These are phyloP conservation scores for Sicyos edulis DNA, from an alignment of 306 rosid species.

Conservation along the genomic window DNA sequence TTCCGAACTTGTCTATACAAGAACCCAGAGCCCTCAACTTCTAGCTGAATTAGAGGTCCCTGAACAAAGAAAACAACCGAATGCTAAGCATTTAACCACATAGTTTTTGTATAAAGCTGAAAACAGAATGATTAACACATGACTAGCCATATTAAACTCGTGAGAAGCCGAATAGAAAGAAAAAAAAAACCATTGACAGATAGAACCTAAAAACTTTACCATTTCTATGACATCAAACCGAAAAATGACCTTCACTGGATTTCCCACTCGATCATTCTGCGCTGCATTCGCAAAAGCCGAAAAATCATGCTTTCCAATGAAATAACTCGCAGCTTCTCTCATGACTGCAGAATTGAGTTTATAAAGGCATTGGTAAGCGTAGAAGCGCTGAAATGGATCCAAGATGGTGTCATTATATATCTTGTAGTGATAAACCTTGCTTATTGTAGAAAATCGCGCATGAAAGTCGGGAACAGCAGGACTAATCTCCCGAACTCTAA, in stretches of 20 bases:
- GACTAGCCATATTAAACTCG: neutral
- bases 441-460: slow-evolving; percentile 80
- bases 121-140: neutral
- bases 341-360: slow-evolving; percentile 60
- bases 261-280: slow-evolving; percentile 50
- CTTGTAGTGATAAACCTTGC: slow-evolving; percentile 90
- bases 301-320: slow-evolving; percentile 78
- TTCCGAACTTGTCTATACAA: slow-evolving; percentile 89
- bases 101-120: neutral
- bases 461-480: slow-evolving; percentile 76
- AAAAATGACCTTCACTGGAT: slow-evolving; percentile 66
- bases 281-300: slow-evolving; percentile 84
- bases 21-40: slow-evolving; percentile 96
- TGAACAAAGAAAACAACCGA: slow-evolving; percentile 25
- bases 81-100: slow-evolving; percentile 15
- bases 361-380: slow-evolving; percentile 63
- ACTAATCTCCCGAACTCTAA: slow-evolving; percentile 74
- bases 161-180: too few relatives aligned
- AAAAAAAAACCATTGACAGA: neutral
- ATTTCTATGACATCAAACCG: slow-evolving; percentile 63
- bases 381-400: slow-evolving; percentile 77
- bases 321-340: slow-evolving; percentile 75
- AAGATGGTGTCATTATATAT: slow-evolving; percentile 65
- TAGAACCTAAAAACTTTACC: slow-evolving; percentile 32
- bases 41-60: slow-evolving; percentile 47